phyloP scores from a whole-genome alignment of 352 stramenopile species.

The Globisporangium alternatum region DNA sequence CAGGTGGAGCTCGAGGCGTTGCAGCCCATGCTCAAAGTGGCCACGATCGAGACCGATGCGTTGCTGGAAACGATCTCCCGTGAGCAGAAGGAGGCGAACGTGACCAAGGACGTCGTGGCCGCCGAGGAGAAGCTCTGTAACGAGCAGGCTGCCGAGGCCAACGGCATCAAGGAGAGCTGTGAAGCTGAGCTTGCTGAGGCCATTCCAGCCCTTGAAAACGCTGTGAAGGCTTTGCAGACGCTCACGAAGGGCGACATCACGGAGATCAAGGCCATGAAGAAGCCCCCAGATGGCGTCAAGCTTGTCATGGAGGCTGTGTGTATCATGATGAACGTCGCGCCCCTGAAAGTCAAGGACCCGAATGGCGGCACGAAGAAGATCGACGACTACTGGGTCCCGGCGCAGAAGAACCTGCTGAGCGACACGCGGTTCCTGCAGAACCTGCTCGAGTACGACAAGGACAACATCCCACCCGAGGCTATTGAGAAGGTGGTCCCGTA shows the following conservation, averaged over 20 bases:
- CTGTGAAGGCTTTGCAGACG: constrained; percentile 90
- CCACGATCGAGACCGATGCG: constrained; percentile 89
- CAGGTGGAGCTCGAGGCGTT: constrained; percentile 90
- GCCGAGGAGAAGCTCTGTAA: constrained; percentile 86
- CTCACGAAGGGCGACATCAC: constrained; percentile 94
- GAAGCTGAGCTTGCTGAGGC: constrained; percentile 91
- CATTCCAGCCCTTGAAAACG: constrained; percentile 90
- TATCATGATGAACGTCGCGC: constrained; percentile 93
- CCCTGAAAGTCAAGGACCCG: constrained; percentile 91
- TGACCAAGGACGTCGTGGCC: constrained; percentile 78
- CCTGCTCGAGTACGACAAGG: constrained; percentile 94
- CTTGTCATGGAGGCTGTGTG: constrained; percentile 94
- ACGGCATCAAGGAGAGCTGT: constrained; percentile 89
- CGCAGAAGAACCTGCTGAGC: constrained; percentile 91
- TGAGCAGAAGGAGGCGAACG: constrained; percentile 88
- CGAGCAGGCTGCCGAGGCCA: constrained; percentile 84
- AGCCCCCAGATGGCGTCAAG: constrained; percentile 93
- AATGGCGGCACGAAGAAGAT: constrained; percentile 90
- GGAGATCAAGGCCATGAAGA: constrained; percentile 97
- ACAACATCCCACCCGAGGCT: constrained; percentile 91
- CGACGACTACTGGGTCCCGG: constrained; percentile 93
- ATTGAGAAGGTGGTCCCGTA: constrained; percentile 90
- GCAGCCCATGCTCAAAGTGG: constrained; percentile 91
- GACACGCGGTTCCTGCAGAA: constrained; percentile 93
- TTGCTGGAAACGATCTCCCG: constrained; percentile 88